Base-by-base conservation (phyloP, 352 stramenopile genomes). In the Blastocystis sp. region DNA sequence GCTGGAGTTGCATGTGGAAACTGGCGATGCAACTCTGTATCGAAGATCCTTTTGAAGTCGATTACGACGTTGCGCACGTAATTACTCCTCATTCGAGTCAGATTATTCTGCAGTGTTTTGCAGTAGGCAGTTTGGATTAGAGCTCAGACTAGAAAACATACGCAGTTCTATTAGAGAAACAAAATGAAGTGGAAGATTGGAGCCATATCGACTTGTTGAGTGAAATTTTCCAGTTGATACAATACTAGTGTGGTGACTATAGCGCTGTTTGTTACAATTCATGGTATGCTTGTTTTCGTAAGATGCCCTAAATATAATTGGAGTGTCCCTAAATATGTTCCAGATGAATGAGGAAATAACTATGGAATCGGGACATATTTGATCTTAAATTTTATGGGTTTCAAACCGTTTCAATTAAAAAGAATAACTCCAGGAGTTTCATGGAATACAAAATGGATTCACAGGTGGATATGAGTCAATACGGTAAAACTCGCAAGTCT, bases 21-120 rank as follows among this genome's bases (percentile, higher is more conserved):
- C 41, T 91, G 56, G 50, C 81, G 37, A 76, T 90, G 76, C 90
- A 76, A 50, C 90, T 96, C 18, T 94, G 93, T 24, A 98, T 99
- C 82, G 96, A 99, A 93, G 97, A 99, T 92, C 97, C 97, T 0
- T 99, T 99, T 92, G 97, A 99, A 90, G 95, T 93, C 4, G 96
- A 95, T 90, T 98, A 98, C 91, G 95, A 98, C 91, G 96, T 98
- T 64, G 96, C 95, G 6, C 96, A 98, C 91, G 96, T 98, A 30
- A 92, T 98, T 26, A 98, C 70, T 62, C 70, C 70, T 9, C 16
- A 41, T 65, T 64, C 70, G 2, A 81, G 70, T 34, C 20, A 41
- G 16, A 43, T 81, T n/a, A 81, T 81, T 63, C 45, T 62, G 30
- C 37, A 81, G 70, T 64, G 20, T 7, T 81, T 81, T 65, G 70